Evolutionary conservation across 345 rosid genomes (phyloP).

Genomic region (Brassica rapa): DNA sequence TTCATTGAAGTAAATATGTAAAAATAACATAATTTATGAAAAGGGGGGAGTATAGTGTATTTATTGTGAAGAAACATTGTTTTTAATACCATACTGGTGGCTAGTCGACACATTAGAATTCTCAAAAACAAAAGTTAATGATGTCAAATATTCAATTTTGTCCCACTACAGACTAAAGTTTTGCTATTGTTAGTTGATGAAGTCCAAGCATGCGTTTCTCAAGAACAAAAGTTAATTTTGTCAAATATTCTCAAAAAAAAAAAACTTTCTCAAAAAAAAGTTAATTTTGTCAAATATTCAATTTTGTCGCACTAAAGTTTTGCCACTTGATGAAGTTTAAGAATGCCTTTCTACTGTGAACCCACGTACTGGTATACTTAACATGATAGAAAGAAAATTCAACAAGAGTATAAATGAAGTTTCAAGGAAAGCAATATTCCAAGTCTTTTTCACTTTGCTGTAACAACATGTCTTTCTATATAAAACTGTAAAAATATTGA

Average conservation of each 20-base stretch:
- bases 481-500: constrained; percentile 6
- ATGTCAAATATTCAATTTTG: constrained; percentile 9
- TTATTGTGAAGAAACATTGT: background rate
- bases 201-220: background rate
- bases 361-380: constrained; percentile 11
- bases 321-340: constrained; percentile 19
- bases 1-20: background rate
- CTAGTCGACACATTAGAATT: background rate
- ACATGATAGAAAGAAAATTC: background rate
- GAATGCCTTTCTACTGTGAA: constrained; percentile 19
- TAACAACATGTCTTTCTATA: constrained; percentile 23
- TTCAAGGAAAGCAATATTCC: constrained; percentile 24
- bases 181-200: background rate
- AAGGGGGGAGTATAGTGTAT: background rate
- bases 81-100: background rate
- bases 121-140: constrained; percentile 3
- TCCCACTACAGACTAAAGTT: constrained; percentile 8
- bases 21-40: background rate
- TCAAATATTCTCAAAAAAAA: background rate
- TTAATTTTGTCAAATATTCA: constrained; percentile 8
- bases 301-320: constrained; percentile 15
- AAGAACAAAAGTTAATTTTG: constrained; percentile 3
- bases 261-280: background rate
- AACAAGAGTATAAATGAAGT: constrained; percentile 31
- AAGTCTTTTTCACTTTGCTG: constrained; percentile 34